Evolutionary conservation across 768 basidiomycete species (phyloP), one percentile per base, ranked within the genome.

Genomic region (Gloeophyllum trabeum): DNA sequence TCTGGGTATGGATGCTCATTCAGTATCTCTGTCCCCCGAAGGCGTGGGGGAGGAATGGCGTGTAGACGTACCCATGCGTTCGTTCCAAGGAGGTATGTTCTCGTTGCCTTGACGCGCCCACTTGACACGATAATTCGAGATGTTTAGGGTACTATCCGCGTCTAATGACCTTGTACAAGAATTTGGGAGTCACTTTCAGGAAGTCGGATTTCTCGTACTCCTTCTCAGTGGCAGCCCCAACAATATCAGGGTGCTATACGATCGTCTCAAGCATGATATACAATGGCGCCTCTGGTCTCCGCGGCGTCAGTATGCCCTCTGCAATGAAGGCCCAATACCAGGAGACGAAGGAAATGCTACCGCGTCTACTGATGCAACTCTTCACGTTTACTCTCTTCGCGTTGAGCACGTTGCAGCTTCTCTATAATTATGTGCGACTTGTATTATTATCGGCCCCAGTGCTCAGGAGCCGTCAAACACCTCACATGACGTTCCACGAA

Each of bases 1-100:
- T 23, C 57, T 86, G 6, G 82, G 83, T 7, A 82, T 87, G 76
- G 83, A 84, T 56, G 70, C 76, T 3, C 65, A 75, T 12, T 79
- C 75, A 0, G 63, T 76, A 28, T 73, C 73, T 5, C 41, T 76
- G 4, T 58, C 61, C 14, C 54, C 60, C 28, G 60, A 61, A 3
- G 64, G 55, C 3, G 45, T 58, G 6, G 57, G 57, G 18, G 52
- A 62, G 25, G 59, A 69, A 39, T 74, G 73, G 67, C 62, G 75
- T 42, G 66, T 87, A 3, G 84, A 88, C 53, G 83, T 86, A 0
- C 85, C 85, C 1, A 88, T 88, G 85, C 62, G 85, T 30, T 78
- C 78, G 1, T 87, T 88, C 53, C 83, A 88, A 67, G 79, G 78
- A 62, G 81, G 82, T 79, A 42, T 40, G 72, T 49, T 13, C n/a